Conservation (phyloP, 2,329 filamentous ascomycete genomes). For the Aspergillus sclerotialis region DNA sequence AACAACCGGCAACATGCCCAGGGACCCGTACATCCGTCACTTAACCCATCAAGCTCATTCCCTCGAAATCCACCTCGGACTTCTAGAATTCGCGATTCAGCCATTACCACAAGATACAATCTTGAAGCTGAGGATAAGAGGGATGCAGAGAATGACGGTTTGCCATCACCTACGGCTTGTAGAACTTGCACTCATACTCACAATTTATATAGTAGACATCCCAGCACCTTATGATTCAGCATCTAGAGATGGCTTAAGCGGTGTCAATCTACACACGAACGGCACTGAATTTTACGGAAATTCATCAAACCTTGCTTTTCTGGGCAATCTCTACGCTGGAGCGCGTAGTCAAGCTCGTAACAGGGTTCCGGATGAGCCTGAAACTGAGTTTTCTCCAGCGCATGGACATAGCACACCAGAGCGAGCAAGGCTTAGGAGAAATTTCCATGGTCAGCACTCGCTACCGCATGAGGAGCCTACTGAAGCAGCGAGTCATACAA, state of each 20-base stretch:
- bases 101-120: constrained; percentile 2
- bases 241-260: constrained; percentile 17
- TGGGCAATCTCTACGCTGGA: constrained; percentile 15
- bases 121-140: background rate
- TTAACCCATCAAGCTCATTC: background rate
- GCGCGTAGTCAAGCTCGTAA: constrained; percentile 11
- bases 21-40: background rate
- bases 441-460: background rate
- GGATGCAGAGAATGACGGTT: constrained; percentile 1
- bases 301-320: constrained; percentile 21
- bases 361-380: constrained; percentile 1
- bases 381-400: background rate
- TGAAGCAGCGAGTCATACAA: too few species aligned
- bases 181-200: background rate
- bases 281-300: constrained; percentile 22
- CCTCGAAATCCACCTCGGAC: background rate
- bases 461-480: background rate
- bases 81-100: background rate
- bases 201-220: background rate
- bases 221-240: constrained; percentile 12
- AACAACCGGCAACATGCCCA: background rate
- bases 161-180: too few species aligned
- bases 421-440: background rate
- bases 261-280: constrained; percentile 20
- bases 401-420: too few species aligned